Base-by-base conservation (phyloP, 257 asterid genomes). In the Fraxinus quadrangulata region DNA sequence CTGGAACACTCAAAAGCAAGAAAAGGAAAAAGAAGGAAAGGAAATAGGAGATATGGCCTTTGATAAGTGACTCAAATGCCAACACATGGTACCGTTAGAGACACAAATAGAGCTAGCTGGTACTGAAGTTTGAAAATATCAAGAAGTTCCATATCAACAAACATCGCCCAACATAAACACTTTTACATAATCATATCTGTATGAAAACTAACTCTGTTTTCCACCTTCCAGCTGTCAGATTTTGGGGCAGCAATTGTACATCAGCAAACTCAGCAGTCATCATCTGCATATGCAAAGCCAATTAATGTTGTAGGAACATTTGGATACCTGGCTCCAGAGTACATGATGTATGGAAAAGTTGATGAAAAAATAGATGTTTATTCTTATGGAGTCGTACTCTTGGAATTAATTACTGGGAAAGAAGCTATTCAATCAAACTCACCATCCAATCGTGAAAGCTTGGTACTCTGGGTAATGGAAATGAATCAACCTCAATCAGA, bases 281-380 rank as follows among this genome's bases (percentile, higher is more conserved):
- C 84, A 30, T 30, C 33, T 6, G 75, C 67, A 10, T 78, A 67
- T 69, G 82, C 81, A 67, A 84, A 83, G 84, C 92, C 88, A 9
- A 78, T 79, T 75, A 86, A 86, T 69, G 89, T 83, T 31, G 86
- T 83, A 56, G 93, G 88, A 76, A 88, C 90, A 23, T 86, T 83
- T 59, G 96, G 96, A 78, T 89, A 90, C 89, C 80, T 90, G 83
- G 98, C 97, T 14, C 98, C 98, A 1, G 98, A 94, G 83, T 93
- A 92, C 82, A 76, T 89, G 84, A 88, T 87, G 97, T 90, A 87
- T 68, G 98, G 97, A 24, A 89, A 89, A 86, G 92, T 94, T 78
- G 96, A 93, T 77, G 97, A 90, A 86, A 93, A 92, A 89, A 83
- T 88, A 71, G 98, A 93, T 79, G 96, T 92, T 72, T 93, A 90